Evolutionary conservation across 352 stramenopile genomes (phyloP).

Genomic region (Pythium rhizo-oryzae): DNA sequence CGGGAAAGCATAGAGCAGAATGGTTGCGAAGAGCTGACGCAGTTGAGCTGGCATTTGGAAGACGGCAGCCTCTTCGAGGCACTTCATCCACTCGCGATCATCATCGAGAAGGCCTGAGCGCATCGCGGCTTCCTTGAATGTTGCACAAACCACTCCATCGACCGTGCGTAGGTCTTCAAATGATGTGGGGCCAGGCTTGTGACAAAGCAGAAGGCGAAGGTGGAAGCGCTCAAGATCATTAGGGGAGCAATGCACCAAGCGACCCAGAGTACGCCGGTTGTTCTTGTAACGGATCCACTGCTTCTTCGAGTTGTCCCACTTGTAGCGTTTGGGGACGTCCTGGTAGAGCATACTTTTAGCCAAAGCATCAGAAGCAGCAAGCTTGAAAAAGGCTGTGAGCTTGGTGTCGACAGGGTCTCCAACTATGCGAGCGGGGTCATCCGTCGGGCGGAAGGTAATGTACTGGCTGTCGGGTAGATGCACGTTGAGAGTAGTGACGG

Average conservation of each 20-base stretch:
- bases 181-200: slow-evolving; percentile 25
- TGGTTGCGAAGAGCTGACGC: slow-evolving; percentile 34
- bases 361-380: neutral
- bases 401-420: neutral
- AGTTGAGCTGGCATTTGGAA: slow-evolving; percentile 37
- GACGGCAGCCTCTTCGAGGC: slow-evolving; percentile 18
- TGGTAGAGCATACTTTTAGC: slow-evolving; percentile 8
- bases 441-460: neutral
- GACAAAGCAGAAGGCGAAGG: slow-evolving; percentile 27
- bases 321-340: slow-evolving; percentile 7
- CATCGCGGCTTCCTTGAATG: slow-evolving; percentile 27
- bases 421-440: slow-evolving; percentile 8
- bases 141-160: slow-evolving; percentile 14
- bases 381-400: slow-evolving; percentile 14
- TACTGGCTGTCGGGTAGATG: slow-evolving; percentile 13
- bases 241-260: slow-evolving; percentile 30
- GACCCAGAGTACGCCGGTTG: slow-evolving; percentile 17
- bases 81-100: slow-evolving; percentile 27
- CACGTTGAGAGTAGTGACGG: slow-evolving; percentile 1
- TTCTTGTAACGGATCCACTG: slow-evolving; percentile 27
- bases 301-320: slow-evolving; percentile 10
- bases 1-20: slow-evolving; percentile 28
- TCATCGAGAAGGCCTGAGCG: slow-evolving; percentile 25
- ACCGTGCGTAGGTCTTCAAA: slow-evolving; percentile 33
- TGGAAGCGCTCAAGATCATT: slow-evolving; percentile 28